Base-by-base conservation (phyloP, 208 protist genomes). In the Vickermania ingenoplastis region DNA sequence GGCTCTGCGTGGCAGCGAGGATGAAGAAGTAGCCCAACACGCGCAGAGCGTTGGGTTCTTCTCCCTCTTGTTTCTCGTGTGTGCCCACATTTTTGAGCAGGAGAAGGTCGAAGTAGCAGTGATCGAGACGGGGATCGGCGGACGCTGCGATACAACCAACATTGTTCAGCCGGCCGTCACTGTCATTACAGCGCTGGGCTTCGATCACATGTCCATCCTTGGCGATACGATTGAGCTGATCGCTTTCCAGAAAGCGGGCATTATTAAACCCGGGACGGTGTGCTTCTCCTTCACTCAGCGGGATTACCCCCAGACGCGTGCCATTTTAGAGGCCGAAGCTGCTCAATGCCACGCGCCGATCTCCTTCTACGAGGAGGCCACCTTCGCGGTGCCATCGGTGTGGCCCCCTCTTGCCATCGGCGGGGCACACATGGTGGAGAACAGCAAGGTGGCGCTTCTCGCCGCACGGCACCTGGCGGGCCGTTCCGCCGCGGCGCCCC, bases 81-180 rank as follows among this genome's bases (percentile, higher is more conserved):
- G 82, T 2, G 62, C 96, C 23, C 68, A 82, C 61, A 75, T 88
- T 22, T 94, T 96, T 45, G 66, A 69, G 11, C 66, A 75, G 23
- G 81, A 94, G 63, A 71, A 75, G 31, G 85, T 97, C n/a, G 83
- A 96, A 48, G 84, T 97, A 17, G 82, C 77, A 23, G 81, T 98
- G 26, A 77, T 98, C 41, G 95, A 98, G 72, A 89, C 95, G 31
- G 95, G 96, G 17, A 71, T 98, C n/a, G 96, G 96, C 48, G 96
- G 96, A 22, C 67, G 83, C 48, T 67, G 92, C 30, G 95, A 98
- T 72, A 60, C 83, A 3, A 98, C 94, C 11, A 98, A 98, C 79
- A 73, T 95, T 0, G 68, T 98, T 17, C 67, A 68, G 0, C 63
- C 82, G 0, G 77, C 85, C 29, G 87, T 94, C n/a, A 87, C 76